Conservation (phyloP, 2,329 filamentous ascomycete species). For the Coniochaeta prunicola region DNA sequence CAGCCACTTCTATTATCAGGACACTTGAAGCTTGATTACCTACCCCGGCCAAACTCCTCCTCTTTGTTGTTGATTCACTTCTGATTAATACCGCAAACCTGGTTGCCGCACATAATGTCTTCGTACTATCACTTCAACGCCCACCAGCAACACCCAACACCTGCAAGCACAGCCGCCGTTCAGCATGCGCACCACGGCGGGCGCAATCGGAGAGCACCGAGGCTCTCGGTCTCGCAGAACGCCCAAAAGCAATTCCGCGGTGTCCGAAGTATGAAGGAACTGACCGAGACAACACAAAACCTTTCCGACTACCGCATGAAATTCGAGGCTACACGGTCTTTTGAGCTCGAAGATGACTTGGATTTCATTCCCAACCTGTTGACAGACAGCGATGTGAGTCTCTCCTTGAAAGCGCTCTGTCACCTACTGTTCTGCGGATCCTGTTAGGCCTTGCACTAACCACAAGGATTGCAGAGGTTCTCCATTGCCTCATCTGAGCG, state of each 20-base stretch:
- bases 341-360: slow-evolving; percentile 92
- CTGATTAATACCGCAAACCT: slow-evolving; percentile 1
- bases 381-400: slow-evolving; percentile 85
- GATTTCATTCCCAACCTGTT: slow-evolving; percentile 90
- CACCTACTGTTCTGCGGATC: neutral
- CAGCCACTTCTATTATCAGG: too few species aligned
- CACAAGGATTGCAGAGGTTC: slow-evolving; percentile 53
- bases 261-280: slow-evolving; percentile 79
- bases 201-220: slow-evolving; percentile 76
- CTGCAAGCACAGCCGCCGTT: slow-evolving; percentile 43
- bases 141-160: slow-evolving; percentile 50
- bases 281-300: slow-evolving; percentile 63
- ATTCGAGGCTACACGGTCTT: slow-evolving; percentile 87
- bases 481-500: slow-evolving; percentile 88
- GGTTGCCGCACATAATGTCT: slow-evolving; percentile 38
- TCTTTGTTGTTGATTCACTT: neutral
- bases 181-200: slow-evolving; percentile 76
- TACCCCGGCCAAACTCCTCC: neutral
- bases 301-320: slow-evolving; percentile 74
- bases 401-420: neutral
- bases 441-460: slow-evolving; percentile 6
- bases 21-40: neutral
- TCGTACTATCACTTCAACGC: slow-evolving; percentile 56
- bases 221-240: slow-evolving; percentile 74
- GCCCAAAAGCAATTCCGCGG: slow-evolving; percentile 80